A percentile compares a stretch with the other conserved stretches of the same genome.
Evolutionary conservation across 2,329 filamentous ascomycete genomes (phyloP).

Genomic region (Monosporascus sp.): DNA sequence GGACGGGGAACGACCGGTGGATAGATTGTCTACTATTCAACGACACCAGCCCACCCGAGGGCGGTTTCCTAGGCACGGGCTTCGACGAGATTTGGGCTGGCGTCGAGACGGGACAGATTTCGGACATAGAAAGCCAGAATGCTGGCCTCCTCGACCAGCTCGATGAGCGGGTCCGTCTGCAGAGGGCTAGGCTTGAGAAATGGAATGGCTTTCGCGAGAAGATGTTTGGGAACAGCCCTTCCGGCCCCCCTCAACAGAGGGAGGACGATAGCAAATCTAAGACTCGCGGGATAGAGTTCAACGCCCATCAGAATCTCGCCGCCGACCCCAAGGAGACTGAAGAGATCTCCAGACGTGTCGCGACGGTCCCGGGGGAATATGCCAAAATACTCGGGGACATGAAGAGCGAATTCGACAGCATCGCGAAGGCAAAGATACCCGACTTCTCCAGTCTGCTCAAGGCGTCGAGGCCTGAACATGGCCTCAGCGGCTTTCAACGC

Average conservation of each 20-base stretch:
- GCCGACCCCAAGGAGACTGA: slow-evolving; percentile 30
- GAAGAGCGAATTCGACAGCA: slow-evolving; percentile 33
- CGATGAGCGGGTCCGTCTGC: slow-evolving; percentile 60
- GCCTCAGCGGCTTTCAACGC: slow-evolving; percentile 3
- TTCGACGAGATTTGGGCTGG: slow-evolving; percentile 70
- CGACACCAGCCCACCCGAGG: slow-evolving; percentile 50
- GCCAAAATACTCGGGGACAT: slow-evolving; percentile 36
- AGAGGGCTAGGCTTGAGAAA: slow-evolving; percentile 62
- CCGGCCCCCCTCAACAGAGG: slow-evolving; percentile 17
- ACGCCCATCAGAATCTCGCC: slow-evolving; percentile 44
- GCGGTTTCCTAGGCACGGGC: slow-evolving; percentile 58
- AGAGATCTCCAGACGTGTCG: slow-evolving; percentile 5
- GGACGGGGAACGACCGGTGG: slow-evolving; percentile 74
- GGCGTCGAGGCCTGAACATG: slow-evolving; percentile 9
- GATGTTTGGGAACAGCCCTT: slow-evolving; percentile 34
- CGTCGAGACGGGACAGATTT: slow-evolving; percentile 54
- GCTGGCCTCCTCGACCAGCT: slow-evolving; percentile 63
- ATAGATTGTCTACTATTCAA: slow-evolving; percentile 66
- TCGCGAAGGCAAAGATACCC: slow-evolving; percentile 22
- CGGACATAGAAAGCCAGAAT: slow-evolving; percentile 48
- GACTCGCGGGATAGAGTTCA: slow-evolving; percentile 51
- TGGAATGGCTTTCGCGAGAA: slow-evolving; percentile 66
- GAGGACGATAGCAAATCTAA: slow-evolving; percentile 23
- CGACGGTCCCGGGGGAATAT: slow-evolving; percentile 37
- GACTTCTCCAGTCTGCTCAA: slow-evolving; percentile 22